These are phyloP conservation scores for Neurospora sp. DNA, from an alignment of 2,329 filamentous ascomycete species.

Conservation along the genomic window DNA sequence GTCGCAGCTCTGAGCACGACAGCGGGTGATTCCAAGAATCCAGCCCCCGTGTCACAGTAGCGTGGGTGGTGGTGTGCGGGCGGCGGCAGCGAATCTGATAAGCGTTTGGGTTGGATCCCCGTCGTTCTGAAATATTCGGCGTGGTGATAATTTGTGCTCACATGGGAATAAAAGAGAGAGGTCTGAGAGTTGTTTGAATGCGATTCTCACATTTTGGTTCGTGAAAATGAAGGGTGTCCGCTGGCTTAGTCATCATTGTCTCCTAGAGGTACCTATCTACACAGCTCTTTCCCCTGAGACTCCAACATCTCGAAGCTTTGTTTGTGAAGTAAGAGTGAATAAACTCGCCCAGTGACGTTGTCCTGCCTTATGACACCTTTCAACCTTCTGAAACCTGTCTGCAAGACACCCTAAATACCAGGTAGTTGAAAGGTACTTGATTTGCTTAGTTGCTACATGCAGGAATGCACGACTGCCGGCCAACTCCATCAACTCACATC, in stretches of 20 bases:
- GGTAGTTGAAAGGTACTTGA: not conserved
- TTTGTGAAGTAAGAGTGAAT: too few species aligned
- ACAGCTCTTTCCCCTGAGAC: not conserved
- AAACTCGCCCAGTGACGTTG: too few species aligned
- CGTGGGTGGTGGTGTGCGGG: not conserved
- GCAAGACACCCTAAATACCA: not conserved
- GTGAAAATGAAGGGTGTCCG: not conserved
- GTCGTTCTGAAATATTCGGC: constrained; percentile 20
- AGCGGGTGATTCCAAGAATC: not conserved
- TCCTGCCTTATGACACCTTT: not conserved
- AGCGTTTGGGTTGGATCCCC: not conserved
- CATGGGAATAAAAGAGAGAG: not conserved
- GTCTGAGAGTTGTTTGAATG: not conserved
- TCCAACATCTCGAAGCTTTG: not conserved
- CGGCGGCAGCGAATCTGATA: not conserved
- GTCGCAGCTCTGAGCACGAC: not conserved
- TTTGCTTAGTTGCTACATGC: not conserved
- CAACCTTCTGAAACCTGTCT: not conserved
- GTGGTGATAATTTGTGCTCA: constrained; percentile 18
- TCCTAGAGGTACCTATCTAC: not conserved
- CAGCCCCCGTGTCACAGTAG: not conserved
- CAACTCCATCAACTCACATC: not conserved
- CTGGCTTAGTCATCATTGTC: not conserved
- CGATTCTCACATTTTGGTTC: not conserved
- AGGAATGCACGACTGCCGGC: not conserved